phyloP scores from a whole-genome alignment of 495 filamentous ascomycete genomes.

The Penicillium desertorum region DNA sequence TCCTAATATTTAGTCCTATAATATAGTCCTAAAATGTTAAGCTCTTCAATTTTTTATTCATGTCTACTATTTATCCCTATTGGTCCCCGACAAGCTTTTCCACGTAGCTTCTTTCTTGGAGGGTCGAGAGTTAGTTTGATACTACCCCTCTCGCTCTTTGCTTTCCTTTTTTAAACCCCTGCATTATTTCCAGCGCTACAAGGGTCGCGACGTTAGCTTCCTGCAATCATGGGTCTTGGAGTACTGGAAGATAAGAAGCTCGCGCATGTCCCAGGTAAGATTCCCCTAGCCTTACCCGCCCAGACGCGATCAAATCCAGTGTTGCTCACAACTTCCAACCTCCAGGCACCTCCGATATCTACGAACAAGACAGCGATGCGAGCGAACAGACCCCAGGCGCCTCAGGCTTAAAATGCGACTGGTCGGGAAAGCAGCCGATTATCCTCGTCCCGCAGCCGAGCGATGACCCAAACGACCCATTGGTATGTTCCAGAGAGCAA shows the following conservation, averaged over 20 bases:
- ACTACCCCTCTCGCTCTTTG: not conserved
- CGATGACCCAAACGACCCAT: constrained; percentile 76
- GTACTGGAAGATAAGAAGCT: constrained; percentile 66
- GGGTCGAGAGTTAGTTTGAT: constrained; percentile 1
- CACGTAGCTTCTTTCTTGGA: not conserved
- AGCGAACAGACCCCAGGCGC: constrained; percentile 34
- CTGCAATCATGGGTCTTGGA: constrained; percentile 71
- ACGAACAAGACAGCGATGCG: constrained; percentile 53
- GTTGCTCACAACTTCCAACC: not conserved
- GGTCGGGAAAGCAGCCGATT: constrained; percentile 61
- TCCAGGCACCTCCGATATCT: constrained; percentile 63
- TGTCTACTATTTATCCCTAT: not conserved
- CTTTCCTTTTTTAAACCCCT: constrained; percentile 1
- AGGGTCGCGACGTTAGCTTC: not conserved
- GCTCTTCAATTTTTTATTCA: not conserved
- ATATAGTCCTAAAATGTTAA: not conserved
- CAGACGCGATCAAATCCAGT: not conserved
- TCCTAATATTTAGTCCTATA: not conserved
- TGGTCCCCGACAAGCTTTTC: not conserved
- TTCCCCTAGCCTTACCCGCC: not conserved
- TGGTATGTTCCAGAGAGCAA: constrained; percentile 43
- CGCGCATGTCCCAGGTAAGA: constrained; percentile 71
- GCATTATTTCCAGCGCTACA: not conserved
- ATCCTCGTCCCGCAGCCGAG: constrained; percentile 79
- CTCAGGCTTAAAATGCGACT: constrained; percentile 68